Evolutionary conservation across 495 filamentous ascomycete species (phyloP).

Genomic region (Aspergillus taichungensis): DNA sequence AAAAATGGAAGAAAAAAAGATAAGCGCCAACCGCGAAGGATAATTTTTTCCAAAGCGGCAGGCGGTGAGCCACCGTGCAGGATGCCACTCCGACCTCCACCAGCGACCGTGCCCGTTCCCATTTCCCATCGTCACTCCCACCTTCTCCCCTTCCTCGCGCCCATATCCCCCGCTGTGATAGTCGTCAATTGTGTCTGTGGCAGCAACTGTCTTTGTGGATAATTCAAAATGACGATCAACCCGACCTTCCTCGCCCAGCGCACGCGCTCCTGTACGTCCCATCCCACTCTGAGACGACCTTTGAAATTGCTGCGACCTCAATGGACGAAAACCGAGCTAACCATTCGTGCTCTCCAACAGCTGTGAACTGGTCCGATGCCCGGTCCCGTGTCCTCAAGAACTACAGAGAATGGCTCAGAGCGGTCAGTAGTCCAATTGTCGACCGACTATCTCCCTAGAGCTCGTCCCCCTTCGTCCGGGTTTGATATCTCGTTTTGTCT

Average conservation of each 20-base stretch:
- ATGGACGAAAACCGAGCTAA: conserved; percentile 24
- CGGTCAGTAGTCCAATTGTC: conserved; percentile 51
- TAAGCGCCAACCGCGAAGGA: conserved; percentile 11
- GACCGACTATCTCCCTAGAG: conserved; percentile 76
- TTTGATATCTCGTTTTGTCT: too few species aligned
- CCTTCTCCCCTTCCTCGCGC: background rate
- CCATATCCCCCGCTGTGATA: too few species aligned
- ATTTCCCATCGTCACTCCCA: conserved; percentile 16
- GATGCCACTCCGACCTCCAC: conserved; percentile 23
- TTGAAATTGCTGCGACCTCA: conserved; percentile 22
- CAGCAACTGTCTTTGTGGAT: background rate
- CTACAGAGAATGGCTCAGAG: conserved; percentile 90
- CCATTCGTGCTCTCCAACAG: conserved; percentile 35
- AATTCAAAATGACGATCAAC: conserved; percentile 62
- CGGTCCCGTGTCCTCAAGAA: conserved; percentile 69
- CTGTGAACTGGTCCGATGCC: conserved; percentile 79
- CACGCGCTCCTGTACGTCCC: conserved; percentile 77
- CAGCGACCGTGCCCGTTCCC: conserved; percentile 1
- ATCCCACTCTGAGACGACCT: conserved; percentile 3
- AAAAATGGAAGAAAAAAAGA: conserved; percentile 5
- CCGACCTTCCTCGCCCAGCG: conserved; percentile 86
- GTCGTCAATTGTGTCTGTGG: too few species aligned
- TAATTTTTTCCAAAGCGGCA: conserved; percentile 38
- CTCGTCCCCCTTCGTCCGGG: conserved; percentile 41
- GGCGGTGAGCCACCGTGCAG: conserved; percentile 28